Conservation (phyloP, 257 asterid genomes). For the Nicotiana undulata region DNA sequence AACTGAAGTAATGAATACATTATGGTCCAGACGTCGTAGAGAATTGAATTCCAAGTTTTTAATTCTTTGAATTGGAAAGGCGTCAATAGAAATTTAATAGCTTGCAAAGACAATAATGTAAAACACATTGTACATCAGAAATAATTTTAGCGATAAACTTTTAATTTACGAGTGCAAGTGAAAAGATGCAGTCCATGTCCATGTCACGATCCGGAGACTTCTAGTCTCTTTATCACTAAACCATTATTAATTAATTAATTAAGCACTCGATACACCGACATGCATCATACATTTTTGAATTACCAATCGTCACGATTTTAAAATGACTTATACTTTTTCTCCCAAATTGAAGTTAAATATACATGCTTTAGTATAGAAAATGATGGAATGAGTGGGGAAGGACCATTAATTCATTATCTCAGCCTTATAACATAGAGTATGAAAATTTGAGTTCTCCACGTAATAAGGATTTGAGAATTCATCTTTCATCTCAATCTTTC, state of each 20-base stretch:
- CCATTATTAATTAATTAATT: too few relatives aligned
- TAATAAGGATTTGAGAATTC: not conserved
- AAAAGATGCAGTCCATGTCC: too few relatives aligned
- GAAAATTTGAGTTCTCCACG: not conserved
- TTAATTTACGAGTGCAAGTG: too few relatives aligned
- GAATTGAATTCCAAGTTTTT: not conserved
- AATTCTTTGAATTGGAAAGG: not conserved
- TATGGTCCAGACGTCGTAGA: not conserved
- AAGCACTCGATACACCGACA: too few relatives aligned
- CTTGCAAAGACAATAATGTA: too few relatives aligned
- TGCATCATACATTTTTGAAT: not conserved
- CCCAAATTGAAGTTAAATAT: not conserved
- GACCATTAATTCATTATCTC: not conserved
- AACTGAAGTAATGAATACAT: not conserved
- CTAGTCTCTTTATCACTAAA: too few relatives aligned
- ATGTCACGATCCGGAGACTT: too few relatives aligned
- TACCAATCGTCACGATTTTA: not conserved
- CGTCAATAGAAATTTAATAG: not conserved
- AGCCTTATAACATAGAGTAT: not conserved
- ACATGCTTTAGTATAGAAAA: not conserved
- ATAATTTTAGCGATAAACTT: too few relatives aligned
- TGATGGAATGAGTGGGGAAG: not conserved
- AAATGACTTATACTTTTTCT: not conserved
- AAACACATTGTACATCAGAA: too few relatives aligned
- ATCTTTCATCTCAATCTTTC: slow-evolving; percentile 1